A percentile compares a stretch with the other conserved stretches of the same genome.
Conservation (phyloP, 257 asterid genomes). For the Fraxinus anomala region DNA sequence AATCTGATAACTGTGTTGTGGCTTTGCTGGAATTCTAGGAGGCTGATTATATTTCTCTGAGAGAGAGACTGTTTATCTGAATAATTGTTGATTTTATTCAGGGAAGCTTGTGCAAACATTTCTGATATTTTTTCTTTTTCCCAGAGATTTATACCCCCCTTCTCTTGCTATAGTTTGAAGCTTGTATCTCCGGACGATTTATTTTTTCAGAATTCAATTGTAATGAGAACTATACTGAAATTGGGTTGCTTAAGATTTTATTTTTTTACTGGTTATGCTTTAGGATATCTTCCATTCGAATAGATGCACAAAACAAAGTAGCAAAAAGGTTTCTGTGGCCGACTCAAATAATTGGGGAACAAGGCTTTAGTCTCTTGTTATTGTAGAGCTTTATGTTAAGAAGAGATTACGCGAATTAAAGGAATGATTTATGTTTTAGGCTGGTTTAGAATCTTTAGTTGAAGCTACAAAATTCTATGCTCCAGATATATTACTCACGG, state of each 20-base stretch:
- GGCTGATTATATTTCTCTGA: not conserved
- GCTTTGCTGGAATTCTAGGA: not conserved
- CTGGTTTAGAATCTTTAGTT: not conserved
- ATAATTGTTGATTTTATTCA: not conserved
- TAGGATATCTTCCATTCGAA: not conserved
- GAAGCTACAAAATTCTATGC: not conserved
- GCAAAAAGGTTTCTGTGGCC: not conserved
- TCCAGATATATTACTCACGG: not conserved
- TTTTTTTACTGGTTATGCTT: not conserved
- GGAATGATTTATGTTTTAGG: not conserved
- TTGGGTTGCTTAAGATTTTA: not conserved
- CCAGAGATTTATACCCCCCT: not conserved
- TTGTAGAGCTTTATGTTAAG: not conserved
- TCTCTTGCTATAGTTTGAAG: not conserved
- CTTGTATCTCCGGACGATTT: not conserved
- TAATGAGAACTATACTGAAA: not conserved
- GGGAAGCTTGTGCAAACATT: not conserved
- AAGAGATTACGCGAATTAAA: not conserved
- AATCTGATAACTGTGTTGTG: not conserved
- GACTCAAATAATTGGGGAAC: not conserved
- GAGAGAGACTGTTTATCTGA: not conserved
- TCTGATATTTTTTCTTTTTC: not conserved
- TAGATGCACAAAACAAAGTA: not conserved
- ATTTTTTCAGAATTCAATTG: not conserved
- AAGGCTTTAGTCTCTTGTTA: not conserved